A percentile compares a stretch with the other conserved stretches of the same genome.
Conservation (phyloP, 768 basidiomycete species). For the Hygrophorus russula region DNA sequence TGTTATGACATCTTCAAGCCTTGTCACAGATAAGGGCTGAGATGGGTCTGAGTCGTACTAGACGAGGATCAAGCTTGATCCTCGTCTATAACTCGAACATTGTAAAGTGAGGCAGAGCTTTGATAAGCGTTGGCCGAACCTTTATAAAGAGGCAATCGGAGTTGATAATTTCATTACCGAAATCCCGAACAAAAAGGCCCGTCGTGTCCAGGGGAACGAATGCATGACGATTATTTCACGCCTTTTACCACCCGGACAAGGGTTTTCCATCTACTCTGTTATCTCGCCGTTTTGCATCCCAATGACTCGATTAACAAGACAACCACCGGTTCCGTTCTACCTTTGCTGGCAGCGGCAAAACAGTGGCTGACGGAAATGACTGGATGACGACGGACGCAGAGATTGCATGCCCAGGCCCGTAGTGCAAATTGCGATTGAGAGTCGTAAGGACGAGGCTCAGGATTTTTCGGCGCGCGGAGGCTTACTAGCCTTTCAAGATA, state of each 20-base stretch:
- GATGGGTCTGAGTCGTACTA: no score
- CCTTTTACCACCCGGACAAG: slow-evolving; percentile 50
- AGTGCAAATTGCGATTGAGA: slow-evolving; percentile 45
- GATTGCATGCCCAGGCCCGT: slow-evolving; percentile 57
- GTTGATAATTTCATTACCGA: no score
- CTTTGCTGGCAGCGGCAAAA: slow-evolving; percentile 59
- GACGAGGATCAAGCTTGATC: no score
- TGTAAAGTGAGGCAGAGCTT: no score
- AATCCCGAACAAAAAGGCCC: no score
- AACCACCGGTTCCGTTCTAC: slow-evolving; percentile 29
- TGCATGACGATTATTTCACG: slow-evolving; percentile 49
- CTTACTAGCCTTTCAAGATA: no score
- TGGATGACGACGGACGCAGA: slow-evolving; percentile 63
- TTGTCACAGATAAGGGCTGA: no score
- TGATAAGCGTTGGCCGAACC: no score
- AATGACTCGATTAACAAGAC: not conserved
- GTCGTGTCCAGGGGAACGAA: slow-evolving; percentile 45
- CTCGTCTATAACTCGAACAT: no score
- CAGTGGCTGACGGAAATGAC: slow-evolving; percentile 45
- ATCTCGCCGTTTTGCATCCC: not conserved
- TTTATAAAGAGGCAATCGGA: no score
- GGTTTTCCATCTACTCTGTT: slow-evolving; percentile 56
- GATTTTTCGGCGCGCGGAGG: slow-evolving; percentile 43
- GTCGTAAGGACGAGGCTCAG: slow-evolving; percentile 40
- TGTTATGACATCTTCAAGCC: no score